Conservation (phyloP, 345 rosid genomes). For the Barbarea vulgaris region DNA sequence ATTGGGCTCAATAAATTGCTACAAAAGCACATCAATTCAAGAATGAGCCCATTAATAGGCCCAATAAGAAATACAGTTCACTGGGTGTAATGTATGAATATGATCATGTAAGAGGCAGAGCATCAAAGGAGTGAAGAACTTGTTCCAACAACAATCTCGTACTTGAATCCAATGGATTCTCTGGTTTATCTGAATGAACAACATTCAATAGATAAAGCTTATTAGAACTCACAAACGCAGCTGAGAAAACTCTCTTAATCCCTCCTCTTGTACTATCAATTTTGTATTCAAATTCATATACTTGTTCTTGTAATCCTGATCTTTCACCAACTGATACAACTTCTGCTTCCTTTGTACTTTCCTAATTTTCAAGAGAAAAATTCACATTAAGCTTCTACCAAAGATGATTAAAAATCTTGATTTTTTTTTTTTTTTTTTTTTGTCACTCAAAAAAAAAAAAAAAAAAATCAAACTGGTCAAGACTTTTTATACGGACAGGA, state of each 20-base stretch:
- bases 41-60: slow-evolving; percentile 13
- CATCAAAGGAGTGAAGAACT: slow-evolving; percentile 83
- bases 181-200: slow-evolving; percentile 72
- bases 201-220: slow-evolving; percentile 79
- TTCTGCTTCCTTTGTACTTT: slow-evolving; percentile 79
- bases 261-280: slow-evolving; percentile 89
- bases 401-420: background rate
- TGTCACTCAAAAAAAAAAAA: no score
- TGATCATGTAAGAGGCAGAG: slow-evolving; percentile 23
- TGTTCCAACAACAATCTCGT: slow-evolving; percentile 64
- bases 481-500: slow-evolving; percentile 78
- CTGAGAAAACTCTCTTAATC: slow-evolving; percentile 77
- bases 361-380: slow-evolving; percentile 49
- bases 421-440: background rate
- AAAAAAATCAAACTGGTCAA: slow-evolving; percentile 74
- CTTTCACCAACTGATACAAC: slow-evolving; percentile 75
- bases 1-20: slow-evolving; percentile 2
- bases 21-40: background rate
- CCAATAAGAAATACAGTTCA: background rate
- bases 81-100: background rate
- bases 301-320: slow-evolving; percentile 56
- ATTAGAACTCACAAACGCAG: slow-evolving; percentile 76
- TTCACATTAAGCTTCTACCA: background rate
- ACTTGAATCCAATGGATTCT: slow-evolving; percentile 63
- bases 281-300: slow-evolving; percentile 81